Percentiles rank a stretch among this genome's conserved stretches.
Conservation (phyloP, 2,329 filamentous ascomycete genomes). For the Colletotrichum simmondsii region DNA sequence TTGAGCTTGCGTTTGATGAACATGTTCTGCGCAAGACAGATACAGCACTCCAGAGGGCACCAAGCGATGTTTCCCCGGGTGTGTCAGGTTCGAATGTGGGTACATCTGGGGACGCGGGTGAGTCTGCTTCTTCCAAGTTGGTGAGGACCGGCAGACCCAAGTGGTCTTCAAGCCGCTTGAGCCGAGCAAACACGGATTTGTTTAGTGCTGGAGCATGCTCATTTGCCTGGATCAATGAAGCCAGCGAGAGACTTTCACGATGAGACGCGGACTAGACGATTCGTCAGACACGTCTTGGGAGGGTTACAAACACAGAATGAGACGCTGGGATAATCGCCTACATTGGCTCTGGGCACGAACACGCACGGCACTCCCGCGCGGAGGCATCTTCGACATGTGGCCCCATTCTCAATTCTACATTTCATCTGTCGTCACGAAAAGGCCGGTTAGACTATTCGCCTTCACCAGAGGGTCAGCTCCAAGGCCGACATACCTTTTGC, state of each 20-base stretch:
- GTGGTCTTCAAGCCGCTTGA: conserved; percentile 41
- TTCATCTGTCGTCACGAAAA: conserved; percentile 42
- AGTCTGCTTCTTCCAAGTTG: conserved; percentile 33
- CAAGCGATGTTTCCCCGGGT: conserved; percentile 26
- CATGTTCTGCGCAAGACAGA: conserved; percentile 41
- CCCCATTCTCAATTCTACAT: conserved; percentile 47
- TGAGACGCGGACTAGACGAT: conserved; percentile 25
- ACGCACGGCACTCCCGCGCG: conserved; percentile 49
- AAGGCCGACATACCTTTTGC: conserved; percentile 37
- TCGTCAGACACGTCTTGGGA: background rate
- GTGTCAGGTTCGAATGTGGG: conserved; percentile 3
- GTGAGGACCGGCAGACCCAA: conserved; percentile 37
- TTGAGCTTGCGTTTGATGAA: conserved; percentile 37
- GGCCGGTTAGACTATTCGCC: background rate
- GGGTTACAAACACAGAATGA: background rate
- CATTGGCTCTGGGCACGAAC: conserved; percentile 53
- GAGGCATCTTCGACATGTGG: conserved; percentile 46
- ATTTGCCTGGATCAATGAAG: conserved; percentile 30
- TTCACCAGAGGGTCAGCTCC: background rate
- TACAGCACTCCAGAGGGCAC: conserved; percentile 44
- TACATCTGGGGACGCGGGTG: background rate
- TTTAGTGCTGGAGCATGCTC: conserved; percentile 31
- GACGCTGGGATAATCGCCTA: conserved; percentile 37
- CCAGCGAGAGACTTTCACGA: conserved; percentile 32
- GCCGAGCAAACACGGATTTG: conserved; percentile 35